phyloP scores from a whole-genome alignment of 2,329 filamentous ascomycete species.

The Penicillium sp. region DNA sequence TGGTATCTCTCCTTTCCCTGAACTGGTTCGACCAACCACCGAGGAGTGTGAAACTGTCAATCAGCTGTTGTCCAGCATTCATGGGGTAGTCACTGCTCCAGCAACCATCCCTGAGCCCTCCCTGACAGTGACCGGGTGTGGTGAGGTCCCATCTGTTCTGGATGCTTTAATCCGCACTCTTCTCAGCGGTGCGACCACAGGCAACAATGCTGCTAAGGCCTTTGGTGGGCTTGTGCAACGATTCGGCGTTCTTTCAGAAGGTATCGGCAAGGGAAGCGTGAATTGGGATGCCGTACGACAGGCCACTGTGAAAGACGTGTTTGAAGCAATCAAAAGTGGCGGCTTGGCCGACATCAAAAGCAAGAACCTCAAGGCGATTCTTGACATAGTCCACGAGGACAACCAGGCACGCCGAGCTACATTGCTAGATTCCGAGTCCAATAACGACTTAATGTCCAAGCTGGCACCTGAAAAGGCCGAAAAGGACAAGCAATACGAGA shows the following conservation, averaged over 20 bases:
- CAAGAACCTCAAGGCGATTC: constrained; percentile 69
- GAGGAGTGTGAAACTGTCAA: constrained; percentile 71
- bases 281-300: constrained; percentile 70
- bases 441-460: constrained; percentile 29
- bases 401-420: constrained; percentile 59
- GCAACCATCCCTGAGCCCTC: constrained; percentile 69
- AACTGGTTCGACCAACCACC: constrained; percentile 63
- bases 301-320: constrained; percentile 61
- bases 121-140: constrained; percentile 68
- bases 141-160: constrained; percentile 64
- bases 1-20: constrained; percentile 64
- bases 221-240: constrained; percentile 63
- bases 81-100: constrained; percentile 66
- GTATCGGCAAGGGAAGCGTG: constrained; percentile 69
- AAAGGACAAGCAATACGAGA: constrained; percentile 57
- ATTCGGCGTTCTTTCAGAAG: constrained; percentile 63
- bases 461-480: constrained; percentile 40
- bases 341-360: constrained; percentile 72
- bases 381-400: constrained; percentile 70
- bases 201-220: constrained; percentile 63
- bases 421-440: constrained; percentile 47
- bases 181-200: constrained; percentile 61
- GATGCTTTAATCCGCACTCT: constrained; percentile 64
- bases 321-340: constrained; percentile 66
- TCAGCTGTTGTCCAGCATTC: constrained; percentile 61